Percentiles rank a stretch among this genome's conserved stretches.
Evolutionary conservation across 129 eudicot genomes (phyloP).

Genomic region (Flaveria trinervia): DNA sequence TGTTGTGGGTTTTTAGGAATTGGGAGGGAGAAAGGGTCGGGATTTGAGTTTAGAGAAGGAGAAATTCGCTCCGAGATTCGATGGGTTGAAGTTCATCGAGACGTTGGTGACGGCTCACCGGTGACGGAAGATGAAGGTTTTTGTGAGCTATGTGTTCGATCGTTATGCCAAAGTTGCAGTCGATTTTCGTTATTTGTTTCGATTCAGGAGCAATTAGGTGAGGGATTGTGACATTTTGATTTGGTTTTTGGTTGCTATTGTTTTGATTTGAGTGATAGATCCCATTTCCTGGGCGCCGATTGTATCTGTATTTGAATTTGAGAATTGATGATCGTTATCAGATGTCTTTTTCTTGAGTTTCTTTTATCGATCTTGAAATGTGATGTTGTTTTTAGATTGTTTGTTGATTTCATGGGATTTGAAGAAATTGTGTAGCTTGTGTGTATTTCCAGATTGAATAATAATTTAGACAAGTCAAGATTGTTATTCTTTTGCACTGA

Average conservation of each 20-base stretch:
- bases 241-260: conserved; percentile 28
- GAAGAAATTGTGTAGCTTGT: too few species aligned
- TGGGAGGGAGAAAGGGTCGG: conserved; percentile 23
- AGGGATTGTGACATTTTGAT: conserved; percentile 38
- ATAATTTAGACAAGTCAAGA: too few species aligned
- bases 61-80: conserved; percentile 61
- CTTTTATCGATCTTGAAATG: too few species aligned
- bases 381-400: not conserved
- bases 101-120: conserved; percentile 79
- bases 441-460: too few species aligned
- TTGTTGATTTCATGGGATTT: too few species aligned
- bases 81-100: conserved; percentile 78
- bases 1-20: conserved; percentile 15
- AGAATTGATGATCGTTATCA: conserved; percentile 8
- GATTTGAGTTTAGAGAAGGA: conserved; percentile 42
- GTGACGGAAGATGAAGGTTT: conserved; percentile 34
- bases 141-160: not conserved
- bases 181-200: conserved; percentile 9
- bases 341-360: not conserved
- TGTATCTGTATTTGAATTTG: conserved; percentile 21
- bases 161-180: conserved; percentile 42
- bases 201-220: conserved; percentile 18
- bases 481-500: too few species aligned
- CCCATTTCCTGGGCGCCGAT: conserved; percentile 28
- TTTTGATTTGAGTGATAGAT: conserved; percentile 21